Evolutionary conservation across 345 rosid genomes (phyloP).

Genomic region (Raphanus raphanistrum): DNA sequence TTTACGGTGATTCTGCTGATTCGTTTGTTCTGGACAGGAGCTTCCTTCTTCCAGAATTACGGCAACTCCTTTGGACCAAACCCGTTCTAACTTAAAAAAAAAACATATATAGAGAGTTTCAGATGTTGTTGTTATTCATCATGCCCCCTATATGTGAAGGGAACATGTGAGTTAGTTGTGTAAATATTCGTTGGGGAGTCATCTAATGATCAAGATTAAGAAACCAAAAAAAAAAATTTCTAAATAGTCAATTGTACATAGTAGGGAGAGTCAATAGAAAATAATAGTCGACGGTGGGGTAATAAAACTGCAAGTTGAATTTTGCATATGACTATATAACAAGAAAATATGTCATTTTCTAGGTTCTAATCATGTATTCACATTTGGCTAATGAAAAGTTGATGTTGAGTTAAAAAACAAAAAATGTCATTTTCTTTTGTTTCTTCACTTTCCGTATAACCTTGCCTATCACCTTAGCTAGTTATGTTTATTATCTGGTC

Average conservation of each 20-base stretch:
- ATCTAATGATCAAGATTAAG: neutral
- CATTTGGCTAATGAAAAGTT: no score
- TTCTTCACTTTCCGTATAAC: neutral
- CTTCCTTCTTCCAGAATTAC: conserved; percentile 58
- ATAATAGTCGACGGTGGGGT: neutral
- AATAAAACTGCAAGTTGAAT: neutral
- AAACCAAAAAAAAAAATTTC: neutral
- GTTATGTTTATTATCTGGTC: neutral
- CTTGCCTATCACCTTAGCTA: neutral
- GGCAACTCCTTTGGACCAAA: conserved; percentile 44
- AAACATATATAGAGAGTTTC: neutral
- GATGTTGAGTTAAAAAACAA: no score
- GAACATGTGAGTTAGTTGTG: neutral
- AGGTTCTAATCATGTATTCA: no score
- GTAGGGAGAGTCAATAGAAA: neutral
- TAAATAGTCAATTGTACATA: neutral
- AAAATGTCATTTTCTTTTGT: neutral
- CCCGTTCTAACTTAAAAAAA: neutral
- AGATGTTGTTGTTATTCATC: neutral
- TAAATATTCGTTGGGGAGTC: neutral
- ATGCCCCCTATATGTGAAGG: neutral
- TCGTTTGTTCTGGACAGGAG: conserved; percentile 63
- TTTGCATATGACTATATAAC: neutral
- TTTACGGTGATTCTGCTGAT: conserved; percentile 58
- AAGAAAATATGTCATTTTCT: no score